Percentiles rank a stretch among this genome's conserved stretches.
phyloP scores from a whole-genome alignment of 108 stramenopile species.

The Fistulifera pelliculosa region DNA sequence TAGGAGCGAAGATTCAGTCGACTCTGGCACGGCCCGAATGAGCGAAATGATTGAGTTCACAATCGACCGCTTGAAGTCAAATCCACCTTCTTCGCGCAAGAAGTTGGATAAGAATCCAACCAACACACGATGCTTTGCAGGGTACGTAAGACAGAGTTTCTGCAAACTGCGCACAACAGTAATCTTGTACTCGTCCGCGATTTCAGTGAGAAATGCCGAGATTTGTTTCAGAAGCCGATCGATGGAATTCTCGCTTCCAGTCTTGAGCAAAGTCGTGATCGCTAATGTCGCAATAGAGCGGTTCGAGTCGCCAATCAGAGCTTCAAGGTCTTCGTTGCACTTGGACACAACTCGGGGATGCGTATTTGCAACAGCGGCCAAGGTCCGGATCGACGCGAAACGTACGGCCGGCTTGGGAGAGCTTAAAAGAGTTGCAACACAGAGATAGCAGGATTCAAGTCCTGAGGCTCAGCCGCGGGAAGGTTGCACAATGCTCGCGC shows the following conservation, averaged over 20 bases:
- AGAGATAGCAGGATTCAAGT: constrained; percentile 91
- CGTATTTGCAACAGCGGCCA: constrained; percentile 84
- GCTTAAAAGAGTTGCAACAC: constrained; percentile 93
- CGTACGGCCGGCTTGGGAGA: constrained; percentile 91
- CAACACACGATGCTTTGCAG: constrained; percentile 83
- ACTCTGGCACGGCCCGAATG: constrained; percentile 79
- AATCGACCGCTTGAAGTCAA: constrained; percentile 90
- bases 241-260: constrained; percentile 90
- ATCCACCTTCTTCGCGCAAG: constrained; percentile 90
- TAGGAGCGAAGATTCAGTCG: constrained; percentile 75
- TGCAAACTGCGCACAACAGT: constrained; percentile 84
- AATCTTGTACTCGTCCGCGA: constrained; percentile 99
- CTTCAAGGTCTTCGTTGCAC: constrained; percentile 99
- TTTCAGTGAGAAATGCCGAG: constrained; percentile 94
- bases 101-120: constrained; percentile 90
- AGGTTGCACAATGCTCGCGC: constrained; percentile 95
- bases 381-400: constrained; percentile 91
- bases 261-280: constrained; percentile 98
- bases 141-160: constrained; percentile 86
- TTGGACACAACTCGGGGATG: constrained; percentile 92
- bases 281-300: constrained; percentile 96
- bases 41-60: constrained; percentile 80
- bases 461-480: constrained; percentile 86
- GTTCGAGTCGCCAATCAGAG: constrained; percentile 90
- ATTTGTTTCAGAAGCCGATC: constrained; percentile 98